Conservation (phyloP, 345 rosid genomes). For the Citrus sinensis region DVS_A1.0 CM039162.1:21992501-21993000, state of each 20-base stretch:
- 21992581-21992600: not conserved
- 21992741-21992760: not conserved
- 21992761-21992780: not conserved
- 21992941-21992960: no score
- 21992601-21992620: not conserved
- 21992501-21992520: not conserved
- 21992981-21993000: not conserved
- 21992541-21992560: not conserved
- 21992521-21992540: not conserved
- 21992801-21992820: not conserved
- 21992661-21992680: not conserved
- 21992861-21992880: not conserved
- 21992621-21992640: not conserved
- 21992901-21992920: not conserved
- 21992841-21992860: not conserved
- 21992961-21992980: not conserved
- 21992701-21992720: conserved; percentile 14
- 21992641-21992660: not conserved
- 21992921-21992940: not conserved
- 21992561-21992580: conserved; percentile 2
- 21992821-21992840: not conserved
- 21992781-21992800: not conserved
- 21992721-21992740: not conserved
- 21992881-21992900: not conserved
- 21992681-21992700: not conserved